phyloP scores from a whole-genome alignment of 1,139 yeast species.

The Pneumocystis canis region DNA sequence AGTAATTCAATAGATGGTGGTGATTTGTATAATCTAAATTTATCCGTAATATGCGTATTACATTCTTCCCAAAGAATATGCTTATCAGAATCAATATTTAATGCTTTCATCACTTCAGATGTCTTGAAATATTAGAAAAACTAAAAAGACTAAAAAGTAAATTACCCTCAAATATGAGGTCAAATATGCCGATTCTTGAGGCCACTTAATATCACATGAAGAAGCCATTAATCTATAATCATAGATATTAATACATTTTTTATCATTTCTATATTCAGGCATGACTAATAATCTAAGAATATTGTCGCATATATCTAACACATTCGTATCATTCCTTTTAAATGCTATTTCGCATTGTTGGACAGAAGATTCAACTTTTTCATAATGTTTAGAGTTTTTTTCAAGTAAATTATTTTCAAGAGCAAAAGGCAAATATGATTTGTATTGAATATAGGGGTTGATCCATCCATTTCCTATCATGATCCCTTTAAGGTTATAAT shows the following conservation, averaged over 20 bases:
- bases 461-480: slow-evolving; percentile 93
- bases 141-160: not conserved
- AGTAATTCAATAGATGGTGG: slow-evolving; percentile 50
- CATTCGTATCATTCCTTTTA: slow-evolving; percentile 21
- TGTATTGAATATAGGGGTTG: slow-evolving; percentile 74
- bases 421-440: slow-evolving; percentile 66
- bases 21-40: slow-evolving; percentile 39
- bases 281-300: slow-evolving; percentile 17
- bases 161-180: slow-evolving; percentile 40
- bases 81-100: slow-evolving; percentile 27
- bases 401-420: slow-evolving; percentile 44
- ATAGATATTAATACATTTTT: slow-evolving; percentile 64
- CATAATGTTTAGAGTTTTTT: slow-evolving; percentile 19
- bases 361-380: slow-evolving; percentile 23
- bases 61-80: slow-evolving; percentile 63
- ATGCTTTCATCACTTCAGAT: slow-evolving; percentile 40
- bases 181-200: slow-evolving; percentile 49
- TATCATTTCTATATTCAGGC: not conserved
- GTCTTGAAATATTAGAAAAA: slow-evolving; percentile 13
- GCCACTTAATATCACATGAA: slow-evolving; percentile 92
- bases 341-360: slow-evolving; percentile 22
- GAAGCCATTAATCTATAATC: slow-evolving; percentile 70
- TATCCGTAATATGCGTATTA: slow-evolving; percentile 39
- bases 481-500: slow-evolving; percentile 45
- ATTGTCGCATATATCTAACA: slow-evolving; percentile 22